phyloP scores from a whole-genome alignment of 306 rosid genomes.

The Acacia acuminata region DNA sequence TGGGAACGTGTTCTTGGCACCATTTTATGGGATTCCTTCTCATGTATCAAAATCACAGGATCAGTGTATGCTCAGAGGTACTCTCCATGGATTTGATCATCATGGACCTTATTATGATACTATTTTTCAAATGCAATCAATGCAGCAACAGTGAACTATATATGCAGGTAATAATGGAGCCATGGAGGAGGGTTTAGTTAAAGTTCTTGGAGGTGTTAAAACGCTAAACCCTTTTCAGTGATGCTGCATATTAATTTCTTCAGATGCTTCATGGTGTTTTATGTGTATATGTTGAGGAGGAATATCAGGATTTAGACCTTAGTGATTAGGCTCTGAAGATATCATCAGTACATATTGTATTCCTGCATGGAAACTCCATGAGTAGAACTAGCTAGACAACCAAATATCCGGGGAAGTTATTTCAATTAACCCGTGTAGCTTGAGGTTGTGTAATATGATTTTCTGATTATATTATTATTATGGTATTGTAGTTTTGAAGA shows the following conservation, averaged over 20 bases:
- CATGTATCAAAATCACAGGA: constrained; percentile 52
- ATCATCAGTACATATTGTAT: constrained; percentile 41
- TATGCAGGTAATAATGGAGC: constrained; percentile 16
- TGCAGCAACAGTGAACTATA: constrained; percentile 49
- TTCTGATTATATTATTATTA: constrained; percentile 35
- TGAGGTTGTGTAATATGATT: constrained; percentile 34
- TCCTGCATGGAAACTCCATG: background rate
- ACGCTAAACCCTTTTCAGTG: constrained; percentile 23
- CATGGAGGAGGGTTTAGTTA: constrained; percentile 28
- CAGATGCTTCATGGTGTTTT: constrained; percentile 24
- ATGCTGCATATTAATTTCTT: constrained; percentile 18
- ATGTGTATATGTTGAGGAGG: constrained; percentile 51
- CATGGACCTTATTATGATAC: constrained; percentile 47
- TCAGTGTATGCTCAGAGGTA: constrained; percentile 42
- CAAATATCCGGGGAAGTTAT: constrained; percentile 18
- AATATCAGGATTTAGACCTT: constrained; percentile 36
- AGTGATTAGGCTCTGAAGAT: constrained; percentile 36
- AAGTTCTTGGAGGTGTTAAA: constrained; percentile 12
- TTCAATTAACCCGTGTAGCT: constrained; percentile 23
- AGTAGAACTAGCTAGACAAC: constrained; percentile 6
- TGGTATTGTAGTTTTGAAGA: constrained; percentile 23
- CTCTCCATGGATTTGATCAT: constrained; percentile 46
- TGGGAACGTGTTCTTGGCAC: constrained; percentile 47
- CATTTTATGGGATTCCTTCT: constrained; percentile 54
- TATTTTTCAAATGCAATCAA: constrained; percentile 56